Conservation (phyloP, 2,329 filamentous ascomycete genomes). For the Arthrobotrys iridis region DNA sequence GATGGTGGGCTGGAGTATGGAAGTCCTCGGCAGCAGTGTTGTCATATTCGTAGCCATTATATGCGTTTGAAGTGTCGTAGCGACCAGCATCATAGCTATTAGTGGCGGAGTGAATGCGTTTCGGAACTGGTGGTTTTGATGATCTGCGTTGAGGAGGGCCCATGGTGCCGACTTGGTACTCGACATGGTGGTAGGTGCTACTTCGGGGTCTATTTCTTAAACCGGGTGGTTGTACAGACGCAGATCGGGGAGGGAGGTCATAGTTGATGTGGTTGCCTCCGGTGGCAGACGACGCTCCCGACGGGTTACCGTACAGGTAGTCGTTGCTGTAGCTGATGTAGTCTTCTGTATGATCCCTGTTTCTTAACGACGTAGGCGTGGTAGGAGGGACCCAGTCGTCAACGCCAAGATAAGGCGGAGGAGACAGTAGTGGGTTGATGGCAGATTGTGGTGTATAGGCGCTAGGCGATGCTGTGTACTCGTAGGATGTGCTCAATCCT, state of each 20-base stretch:
- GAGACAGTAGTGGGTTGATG: slow-evolving; percentile 40
- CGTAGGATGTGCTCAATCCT: slow-evolving; percentile 41
- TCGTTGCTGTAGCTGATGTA: slow-evolving; percentile 38
- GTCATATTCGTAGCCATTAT: slow-evolving; percentile 55
- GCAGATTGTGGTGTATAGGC: slow-evolving; percentile 41
- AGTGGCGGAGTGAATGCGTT: slow-evolving; percentile 42
- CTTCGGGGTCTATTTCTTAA: slow-evolving; percentile 51
- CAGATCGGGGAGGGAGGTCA: slow-evolving; percentile 47
- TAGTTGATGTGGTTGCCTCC: slow-evolving; percentile 40
- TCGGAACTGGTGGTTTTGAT: slow-evolving; percentile 30
- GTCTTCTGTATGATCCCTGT: slow-evolving; percentile 26
- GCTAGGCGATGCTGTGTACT: slow-evolving; percentile 41
- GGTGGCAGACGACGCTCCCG: slow-evolving; percentile 37
- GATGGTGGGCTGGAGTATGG: slow-evolving; percentile 48
- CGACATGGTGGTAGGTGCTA: slow-evolving; percentile 47
- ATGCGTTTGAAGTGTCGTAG: slow-evolving; percentile 51
- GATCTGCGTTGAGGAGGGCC: slow-evolving; percentile 39
- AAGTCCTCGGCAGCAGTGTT: slow-evolving; percentile 53
- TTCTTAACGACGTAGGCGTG: slow-evolving; percentile 41
- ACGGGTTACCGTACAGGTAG: slow-evolving; percentile 41
- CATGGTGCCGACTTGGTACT: slow-evolving; percentile 46
- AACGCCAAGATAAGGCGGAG: slow-evolving; percentile 47
- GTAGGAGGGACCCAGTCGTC: slow-evolving; percentile 48
- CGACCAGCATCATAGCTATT: slow-evolving; percentile 49
- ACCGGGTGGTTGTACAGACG: slow-evolving; percentile 48